Conservation (phyloP, 805 yeast species). For the Monosporozyma servazzii region DNA sequence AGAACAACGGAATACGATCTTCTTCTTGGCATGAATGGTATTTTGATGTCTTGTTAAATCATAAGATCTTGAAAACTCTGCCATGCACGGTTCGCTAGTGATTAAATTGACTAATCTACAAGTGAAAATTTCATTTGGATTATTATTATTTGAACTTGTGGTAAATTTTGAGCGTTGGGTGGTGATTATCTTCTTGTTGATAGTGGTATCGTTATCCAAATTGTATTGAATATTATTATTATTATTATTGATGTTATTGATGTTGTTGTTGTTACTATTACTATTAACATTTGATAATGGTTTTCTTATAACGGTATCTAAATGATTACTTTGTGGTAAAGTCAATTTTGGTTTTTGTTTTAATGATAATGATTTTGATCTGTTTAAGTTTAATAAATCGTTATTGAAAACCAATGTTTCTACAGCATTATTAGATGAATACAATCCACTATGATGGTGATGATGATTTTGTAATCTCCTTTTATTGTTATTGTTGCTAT, state of each 20-base stretch:
- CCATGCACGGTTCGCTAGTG: conserved; percentile 25
- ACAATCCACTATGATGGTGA: not conserved
- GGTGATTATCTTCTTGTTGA: not conserved
- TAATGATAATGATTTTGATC: conserved; percentile 10
- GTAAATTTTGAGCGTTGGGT: not conserved
- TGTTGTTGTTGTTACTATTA: not conserved
- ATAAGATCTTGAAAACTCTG: conserved; percentile 80
- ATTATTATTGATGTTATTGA: too few species aligned
- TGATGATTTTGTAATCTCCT: not conserved
- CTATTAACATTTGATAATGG: conserved; percentile 6
- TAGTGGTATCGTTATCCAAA: not conserved
- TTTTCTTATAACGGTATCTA: conserved; percentile 3
- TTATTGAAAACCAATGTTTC: conserved; percentile 8
- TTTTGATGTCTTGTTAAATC: conserved; percentile 93
- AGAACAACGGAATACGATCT: conserved; percentile 77
- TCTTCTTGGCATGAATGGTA: conserved; percentile 84
- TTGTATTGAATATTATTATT: conserved; percentile 2
- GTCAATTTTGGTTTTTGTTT: conserved; percentile 4
- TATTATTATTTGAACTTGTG: not conserved
- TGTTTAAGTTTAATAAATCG: conserved; percentile 4
- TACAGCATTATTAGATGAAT: not conserved
- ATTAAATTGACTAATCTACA: conserved; percentile 18
- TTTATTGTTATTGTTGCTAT: not conserved
- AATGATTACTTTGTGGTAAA: not conserved
- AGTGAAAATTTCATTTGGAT: conserved; percentile 7